Evolutionary conservation across 2,329 filamentous ascomycete genomes (phyloP).

Genomic region (Neocatenulostroma microsporum): DNA sequence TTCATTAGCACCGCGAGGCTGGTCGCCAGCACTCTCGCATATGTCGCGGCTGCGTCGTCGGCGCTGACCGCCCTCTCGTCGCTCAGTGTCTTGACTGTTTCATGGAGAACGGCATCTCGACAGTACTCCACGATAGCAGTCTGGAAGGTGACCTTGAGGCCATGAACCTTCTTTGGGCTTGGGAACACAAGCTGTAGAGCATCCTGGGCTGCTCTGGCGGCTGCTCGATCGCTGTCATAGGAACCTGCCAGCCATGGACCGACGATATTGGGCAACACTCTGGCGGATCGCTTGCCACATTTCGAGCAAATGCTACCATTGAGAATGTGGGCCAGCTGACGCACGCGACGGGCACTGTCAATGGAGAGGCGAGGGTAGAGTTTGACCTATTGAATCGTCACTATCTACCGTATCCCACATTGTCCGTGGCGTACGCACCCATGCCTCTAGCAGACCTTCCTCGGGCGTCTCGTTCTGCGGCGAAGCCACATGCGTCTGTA

Average conservation of each 20-base stretch:
- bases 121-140: slow-evolving; percentile 74
- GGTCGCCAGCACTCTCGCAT: slow-evolving; percentile 65
- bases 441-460: slow-evolving; percentile 76
- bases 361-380: slow-evolving; percentile 85
- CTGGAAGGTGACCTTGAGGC: slow-evolving; percentile 77
- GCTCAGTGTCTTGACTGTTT: slow-evolving; percentile 74
- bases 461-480: slow-evolving; percentile 59
- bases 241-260: slow-evolving; percentile 86
- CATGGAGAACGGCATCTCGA: slow-evolving; percentile 64
- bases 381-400: slow-evolving; percentile 53
- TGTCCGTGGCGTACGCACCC: slow-evolving; percentile 52
- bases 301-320: slow-evolving; percentile 56
- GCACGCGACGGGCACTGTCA: slow-evolving; percentile 78
- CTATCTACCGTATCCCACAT: slow-evolving; percentile 22
- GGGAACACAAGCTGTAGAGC: slow-evolving; percentile 68
- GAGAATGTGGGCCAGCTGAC: slow-evolving; percentile 72
- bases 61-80: slow-evolving; percentile 76
- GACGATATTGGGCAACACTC: slow-evolving; percentile 65
- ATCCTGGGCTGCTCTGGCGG: slow-evolving; percentile 67
- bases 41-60: slow-evolving; percentile 82
- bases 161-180: slow-evolving; percentile 69
- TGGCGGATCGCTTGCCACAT: slow-evolving; percentile 74
- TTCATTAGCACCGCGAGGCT: slow-evolving; percentile 49
- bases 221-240: slow-evolving; percentile 75
- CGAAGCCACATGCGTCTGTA: slow-evolving; percentile 58